Evolutionary conservation across 164 flowering plant genomes (phyloP).

Genomic region (Macadamia tetraphylla): DNA sequence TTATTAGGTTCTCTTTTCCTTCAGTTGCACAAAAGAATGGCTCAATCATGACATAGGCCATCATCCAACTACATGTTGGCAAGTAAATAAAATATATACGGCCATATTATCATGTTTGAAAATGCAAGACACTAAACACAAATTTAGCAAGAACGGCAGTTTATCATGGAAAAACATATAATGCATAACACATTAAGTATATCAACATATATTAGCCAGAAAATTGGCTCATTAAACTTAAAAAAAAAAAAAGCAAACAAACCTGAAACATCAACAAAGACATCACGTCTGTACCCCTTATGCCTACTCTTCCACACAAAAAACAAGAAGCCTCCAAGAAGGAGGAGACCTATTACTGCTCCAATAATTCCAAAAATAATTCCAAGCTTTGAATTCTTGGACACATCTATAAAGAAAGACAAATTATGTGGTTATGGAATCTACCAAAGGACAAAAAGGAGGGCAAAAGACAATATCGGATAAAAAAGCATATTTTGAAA

Average conservation of each 20-base stretch:
- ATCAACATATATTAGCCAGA: background rate
- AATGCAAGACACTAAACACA: background rate
- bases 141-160: too few relatives aligned
- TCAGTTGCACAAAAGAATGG: background rate
- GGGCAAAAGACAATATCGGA: background rate
- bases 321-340: constrained; percentile 41
- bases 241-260: constrained; percentile 7
- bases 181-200: background rate
- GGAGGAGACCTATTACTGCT: constrained; percentile 35
- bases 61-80: background rate
- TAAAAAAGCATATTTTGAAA: background rate
- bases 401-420: constrained; percentile 37
- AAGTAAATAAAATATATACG: background rate
- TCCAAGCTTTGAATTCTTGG: constrained; percentile 55
- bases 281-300: constrained; percentile 62
- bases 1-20: background rate
- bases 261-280: constrained; percentile 97
- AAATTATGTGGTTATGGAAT: constrained; percentile 1
- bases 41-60: background rate
- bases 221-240: background rate
- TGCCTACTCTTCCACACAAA: constrained; percentile 49
- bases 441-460: background rate
- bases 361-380: constrained; percentile 56
- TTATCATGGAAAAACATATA: background rate
- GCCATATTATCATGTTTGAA: background rate